Evolutionary conservation across 2,329 filamentous ascomycete genomes (phyloP).

Genomic region (Penicillium sumatraense): DNA sequence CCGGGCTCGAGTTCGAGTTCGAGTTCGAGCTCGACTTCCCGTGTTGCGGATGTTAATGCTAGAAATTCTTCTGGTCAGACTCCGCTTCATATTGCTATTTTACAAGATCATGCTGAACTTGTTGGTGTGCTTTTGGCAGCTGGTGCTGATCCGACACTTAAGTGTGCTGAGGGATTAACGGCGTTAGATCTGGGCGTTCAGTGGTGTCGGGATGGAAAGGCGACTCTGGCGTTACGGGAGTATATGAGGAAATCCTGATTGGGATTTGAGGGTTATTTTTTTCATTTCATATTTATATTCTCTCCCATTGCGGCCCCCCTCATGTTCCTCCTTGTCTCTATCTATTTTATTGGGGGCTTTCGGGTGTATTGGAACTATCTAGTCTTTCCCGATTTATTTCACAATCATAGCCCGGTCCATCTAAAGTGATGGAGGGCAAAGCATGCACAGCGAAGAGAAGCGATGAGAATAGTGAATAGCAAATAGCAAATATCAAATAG

Average conservation of each 20-base stretch:
- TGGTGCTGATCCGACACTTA: conserved; percentile 14
- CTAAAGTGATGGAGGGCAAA: background rate
- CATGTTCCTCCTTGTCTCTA: background rate
- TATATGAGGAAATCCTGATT: background rate
- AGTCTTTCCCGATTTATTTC: background rate
- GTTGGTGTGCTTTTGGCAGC: conserved; percentile 17
- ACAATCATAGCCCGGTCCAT: conserved; percentile 2
- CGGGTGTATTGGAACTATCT: background rate
- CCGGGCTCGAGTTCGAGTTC: background rate
- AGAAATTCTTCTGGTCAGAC: conserved; percentile 22
- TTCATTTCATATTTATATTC: background rate
- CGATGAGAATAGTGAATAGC: background rate
- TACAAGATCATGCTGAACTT: conserved; percentile 17
- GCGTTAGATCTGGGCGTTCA: conserved; percentile 5
- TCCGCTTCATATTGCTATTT: conserved; percentile 21
- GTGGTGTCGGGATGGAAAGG: conserved; percentile 1
- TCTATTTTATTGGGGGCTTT: background rate
- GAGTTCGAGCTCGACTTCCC: background rate
- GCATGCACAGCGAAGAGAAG: background rate
- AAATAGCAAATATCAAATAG: background rate
- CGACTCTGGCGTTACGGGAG: background rate
- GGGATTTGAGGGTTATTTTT: background rate
- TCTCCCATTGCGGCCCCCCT: background rate
- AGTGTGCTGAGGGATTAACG: conserved; percentile 6
- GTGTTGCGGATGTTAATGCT: conserved; percentile 22